These are phyloP conservation scores for Sherardia arvensis DNA, from an alignment of 257 asterid species.

Conservation along the genomic window DNA sequence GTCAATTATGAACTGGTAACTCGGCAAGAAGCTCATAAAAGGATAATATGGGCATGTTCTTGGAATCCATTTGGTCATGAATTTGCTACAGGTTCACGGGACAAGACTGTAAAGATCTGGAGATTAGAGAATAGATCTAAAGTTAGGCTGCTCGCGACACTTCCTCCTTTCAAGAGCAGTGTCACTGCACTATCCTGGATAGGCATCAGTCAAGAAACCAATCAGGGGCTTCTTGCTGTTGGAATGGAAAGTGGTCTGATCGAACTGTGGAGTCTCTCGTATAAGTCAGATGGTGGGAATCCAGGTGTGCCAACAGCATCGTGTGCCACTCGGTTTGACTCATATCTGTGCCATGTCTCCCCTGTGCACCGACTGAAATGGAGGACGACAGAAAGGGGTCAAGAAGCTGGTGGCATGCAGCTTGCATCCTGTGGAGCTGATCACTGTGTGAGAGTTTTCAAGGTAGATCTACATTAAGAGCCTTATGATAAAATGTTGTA, in stretches of 20 bases:
- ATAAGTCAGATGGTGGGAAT: slow-evolving; percentile 13
- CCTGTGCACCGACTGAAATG: slow-evolving; percentile 63
- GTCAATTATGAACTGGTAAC: slow-evolving; percentile 39
- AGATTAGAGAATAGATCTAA: slow-evolving; percentile 38
- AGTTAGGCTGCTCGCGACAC: slow-evolving; percentile 44
- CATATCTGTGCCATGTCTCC: slow-evolving; percentile 69
- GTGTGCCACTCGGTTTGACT: slow-evolving; percentile 47
- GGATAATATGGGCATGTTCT: slow-evolving; percentile 93
- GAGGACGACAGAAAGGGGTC: slow-evolving; percentile 35
- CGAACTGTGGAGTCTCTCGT: slow-evolving; percentile 62
- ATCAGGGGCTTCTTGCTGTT: slow-evolving; percentile 61
- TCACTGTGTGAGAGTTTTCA: slow-evolving; percentile 75
- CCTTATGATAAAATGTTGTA: not conserved
- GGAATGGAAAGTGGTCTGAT: slow-evolving; percentile 88
- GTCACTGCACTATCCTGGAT: slow-evolving; percentile 81
- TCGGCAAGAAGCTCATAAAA: slow-evolving; percentile 81
- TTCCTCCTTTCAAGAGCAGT: slow-evolving; percentile 69
- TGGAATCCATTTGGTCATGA: slow-evolving; percentile 82
- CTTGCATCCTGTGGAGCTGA: slow-evolving; percentile 95
- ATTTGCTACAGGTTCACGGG: slow-evolving; percentile 94
- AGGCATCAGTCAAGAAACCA: slow-evolving; percentile 39
- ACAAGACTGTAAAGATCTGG: slow-evolving; percentile 89
- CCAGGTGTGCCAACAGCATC: slow-evolving; percentile 26
- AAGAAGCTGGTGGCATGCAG: slow-evolving; percentile 33
- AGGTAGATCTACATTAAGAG: slow-evolving; percentile 22